A percentile compares a stretch with the other conserved stretches of the same genome.
phyloP scores from a whole-genome alignment of 2,329 filamentous ascomycete species.

The Hymenoscyphus fraxineus region DNA sequence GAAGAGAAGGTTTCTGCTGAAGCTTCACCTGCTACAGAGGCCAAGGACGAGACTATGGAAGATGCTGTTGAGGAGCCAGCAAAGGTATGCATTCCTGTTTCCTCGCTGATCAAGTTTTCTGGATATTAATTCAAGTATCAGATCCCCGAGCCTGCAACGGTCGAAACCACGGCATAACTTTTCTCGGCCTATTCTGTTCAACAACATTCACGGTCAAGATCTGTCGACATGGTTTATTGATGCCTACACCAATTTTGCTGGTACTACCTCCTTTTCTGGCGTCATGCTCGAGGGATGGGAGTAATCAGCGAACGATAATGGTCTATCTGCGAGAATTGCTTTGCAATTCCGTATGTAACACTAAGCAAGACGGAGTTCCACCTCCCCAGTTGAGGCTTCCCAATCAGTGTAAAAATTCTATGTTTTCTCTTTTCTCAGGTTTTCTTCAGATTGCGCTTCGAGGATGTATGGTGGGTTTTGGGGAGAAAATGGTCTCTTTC shows the following conservation, averaged over 20 bases:
- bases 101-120: not conserved
- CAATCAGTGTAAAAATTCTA: slow-evolving; percentile 1
- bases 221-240: slow-evolving; percentile 16
- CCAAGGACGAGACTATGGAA: slow-evolving; percentile 36
- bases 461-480: slow-evolving; percentile 9
- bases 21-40: slow-evolving; percentile 27
- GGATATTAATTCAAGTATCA: slow-evolving; percentile 15
- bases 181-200: not conserved
- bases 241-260: slow-evolving; percentile 7
- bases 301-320: slow-evolving; percentile 2
- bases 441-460: slow-evolving; percentile 26
- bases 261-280: slow-evolving; percentile 4
- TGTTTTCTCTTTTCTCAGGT: slow-evolving; percentile 30
- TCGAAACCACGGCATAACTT: slow-evolving; percentile 25
- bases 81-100: slow-evolving; percentile 21
- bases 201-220: slow-evolving; percentile 6
- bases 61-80: slow-evolving; percentile 19
- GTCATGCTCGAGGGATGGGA: slow-evolving; percentile 5
- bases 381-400: slow-evolving; percentile 20
- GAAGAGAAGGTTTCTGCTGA: slow-evolving; percentile 38
- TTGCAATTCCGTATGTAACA: slow-evolving; percentile 31
- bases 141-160: slow-evolving; percentile 19
- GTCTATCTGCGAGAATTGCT: slow-evolving; percentile 22
- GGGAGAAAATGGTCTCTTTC: slow-evolving; percentile 17
- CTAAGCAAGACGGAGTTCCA: slow-evolving; percentile 28